These are phyloP conservation scores for Ceratocystis papillata DNA, from an alignment of 2,329 filamentous ascomycete species.

Conservation along the genomic window DNA sequence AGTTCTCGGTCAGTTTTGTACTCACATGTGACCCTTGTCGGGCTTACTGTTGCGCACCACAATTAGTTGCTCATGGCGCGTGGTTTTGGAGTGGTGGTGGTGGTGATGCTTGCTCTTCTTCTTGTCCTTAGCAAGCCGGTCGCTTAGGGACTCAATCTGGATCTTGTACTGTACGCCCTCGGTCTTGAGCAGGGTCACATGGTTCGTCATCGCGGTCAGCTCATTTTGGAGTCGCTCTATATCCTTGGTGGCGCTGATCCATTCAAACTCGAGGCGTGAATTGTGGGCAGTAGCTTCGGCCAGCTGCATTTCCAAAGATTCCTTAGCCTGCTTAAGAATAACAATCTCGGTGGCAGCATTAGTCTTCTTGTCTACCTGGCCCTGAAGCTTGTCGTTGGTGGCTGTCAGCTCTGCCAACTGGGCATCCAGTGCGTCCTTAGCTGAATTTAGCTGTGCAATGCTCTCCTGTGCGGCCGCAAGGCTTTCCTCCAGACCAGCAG, in stretches of 20 bases:
- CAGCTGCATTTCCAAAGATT: constrained; percentile 17
- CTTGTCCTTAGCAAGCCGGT: constrained; percentile 18
- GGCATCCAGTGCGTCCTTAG: constrained; percentile 12
- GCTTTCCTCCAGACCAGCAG: constrained; percentile 16
- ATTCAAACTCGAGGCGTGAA: constrained; percentile 17
- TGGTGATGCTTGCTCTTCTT: constrained; percentile 18
- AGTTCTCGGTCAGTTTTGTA: constrained; percentile 17
- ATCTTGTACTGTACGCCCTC: constrained; percentile 23
- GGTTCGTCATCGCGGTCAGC: constrained; percentile 17
- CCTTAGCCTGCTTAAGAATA: constrained; percentile 19
- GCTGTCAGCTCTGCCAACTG: constrained; percentile 12
- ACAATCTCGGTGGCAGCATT: constrained; percentile 17
- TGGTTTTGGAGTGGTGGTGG: constrained; percentile 14
- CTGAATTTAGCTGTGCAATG: constrained; percentile 16
- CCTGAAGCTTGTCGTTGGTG: constrained; percentile 11
- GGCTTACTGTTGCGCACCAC: constrained; percentile 18
- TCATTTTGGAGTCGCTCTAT: constrained; percentile 14
- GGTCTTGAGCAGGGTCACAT: constrained; percentile 16
- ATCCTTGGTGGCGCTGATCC: constrained; percentile 17
- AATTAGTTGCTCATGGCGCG: constrained; percentile 21
- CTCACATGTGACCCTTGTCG: constrained; percentile 22
- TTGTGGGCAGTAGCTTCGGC: background rate
- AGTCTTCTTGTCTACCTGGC: constrained; percentile 15
- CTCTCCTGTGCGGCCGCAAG: constrained; percentile 13
- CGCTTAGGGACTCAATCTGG: constrained; percentile 21